Percentiles rank a stretch among this genome's conserved stretches.
Evolutionary conservation across 2,329 filamentous ascomycete genomes (phyloP).

Genomic region (Magnaporthiopsis rhizophila): DNA sequence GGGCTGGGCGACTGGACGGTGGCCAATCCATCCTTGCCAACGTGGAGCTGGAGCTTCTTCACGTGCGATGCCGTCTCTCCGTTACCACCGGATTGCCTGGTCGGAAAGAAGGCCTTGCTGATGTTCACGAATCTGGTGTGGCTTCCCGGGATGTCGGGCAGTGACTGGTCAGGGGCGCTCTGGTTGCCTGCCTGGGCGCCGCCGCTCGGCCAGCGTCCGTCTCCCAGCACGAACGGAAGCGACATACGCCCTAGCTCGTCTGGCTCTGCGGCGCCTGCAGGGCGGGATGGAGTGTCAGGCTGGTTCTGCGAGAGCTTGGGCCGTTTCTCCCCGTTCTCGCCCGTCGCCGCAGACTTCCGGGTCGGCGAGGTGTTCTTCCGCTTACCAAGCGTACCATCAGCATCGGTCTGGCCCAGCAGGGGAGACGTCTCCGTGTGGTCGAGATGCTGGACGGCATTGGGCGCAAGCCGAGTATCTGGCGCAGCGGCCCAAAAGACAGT

Average conservation of each 20-base stretch:
- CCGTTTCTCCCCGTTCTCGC: not conserved
- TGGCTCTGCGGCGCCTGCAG: too few species aligned
- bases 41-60: not conserved
- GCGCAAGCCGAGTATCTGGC: too few species aligned
- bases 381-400: not conserved
- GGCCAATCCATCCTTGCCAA: not conserved
- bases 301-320: not conserved
- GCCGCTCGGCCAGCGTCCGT: too few species aligned
- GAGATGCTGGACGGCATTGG: too few species aligned
- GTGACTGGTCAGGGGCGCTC: too few species aligned
- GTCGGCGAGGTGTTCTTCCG: not conserved
- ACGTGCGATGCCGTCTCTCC: not conserved
- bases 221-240: too few species aligned
- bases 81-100: not conserved
- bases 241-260: too few species aligned
- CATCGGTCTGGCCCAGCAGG: too few species aligned
- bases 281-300: too few species aligned
- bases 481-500: too few species aligned
- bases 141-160: not conserved
- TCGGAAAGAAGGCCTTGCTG: not conserved
- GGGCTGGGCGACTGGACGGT: not conserved
- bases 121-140: not conserved
- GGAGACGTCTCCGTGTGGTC: too few species aligned
- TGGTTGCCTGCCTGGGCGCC: too few species aligned
- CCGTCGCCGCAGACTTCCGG: not conserved